Evolutionary conservation across 805 yeast species (phyloP).

Genomic region (Zygosaccharomyces lentus): DNA sequence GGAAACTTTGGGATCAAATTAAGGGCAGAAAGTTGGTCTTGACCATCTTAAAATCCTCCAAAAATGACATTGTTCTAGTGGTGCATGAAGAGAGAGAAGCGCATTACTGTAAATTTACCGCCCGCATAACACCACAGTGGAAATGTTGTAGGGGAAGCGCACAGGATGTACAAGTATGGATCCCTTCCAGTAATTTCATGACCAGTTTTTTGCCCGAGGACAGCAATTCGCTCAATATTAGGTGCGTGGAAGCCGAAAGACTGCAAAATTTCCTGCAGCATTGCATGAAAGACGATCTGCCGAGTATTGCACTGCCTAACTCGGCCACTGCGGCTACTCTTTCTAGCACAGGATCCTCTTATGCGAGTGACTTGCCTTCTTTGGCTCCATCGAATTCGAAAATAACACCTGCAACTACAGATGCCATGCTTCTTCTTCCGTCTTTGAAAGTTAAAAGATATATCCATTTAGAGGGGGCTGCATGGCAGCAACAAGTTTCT

Average conservation of each 20-base stretch:
- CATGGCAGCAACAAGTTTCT: slow-evolving; percentile 22
- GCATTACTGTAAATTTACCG: slow-evolving; percentile 14
- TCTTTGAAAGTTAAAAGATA: slow-evolving; percentile 26
- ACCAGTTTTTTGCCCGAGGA: slow-evolving; percentile 12
- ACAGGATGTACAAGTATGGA: slow-evolving; percentile 29
- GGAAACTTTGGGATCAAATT: slow-evolving; percentile 23
- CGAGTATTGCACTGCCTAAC: slow-evolving; percentile 16
- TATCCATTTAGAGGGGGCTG: slow-evolving; percentile 11
- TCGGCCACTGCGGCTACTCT: slow-evolving; percentile 28
- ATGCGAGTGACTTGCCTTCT: slow-evolving; percentile 15
- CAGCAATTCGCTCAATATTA: slow-evolving; percentile 19
- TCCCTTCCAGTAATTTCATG: slow-evolving; percentile 18
- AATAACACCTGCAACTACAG: not conserved
- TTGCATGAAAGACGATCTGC: slow-evolving; percentile 18
- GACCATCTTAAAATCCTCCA: slow-evolving; percentile 6
- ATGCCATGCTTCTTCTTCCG: slow-evolving; percentile 20
- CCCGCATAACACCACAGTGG: slow-evolving; percentile 21
- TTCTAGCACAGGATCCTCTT: slow-evolving; percentile 25
- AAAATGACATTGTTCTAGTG: slow-evolving; percentile 13
- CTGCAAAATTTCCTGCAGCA: slow-evolving; percentile 21
- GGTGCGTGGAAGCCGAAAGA: slow-evolving; percentile 22
- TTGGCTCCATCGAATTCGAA: slow-evolving; percentile 10
- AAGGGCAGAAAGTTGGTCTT: slow-evolving; percentile 11
- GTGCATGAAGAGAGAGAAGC: slow-evolving; percentile 11
- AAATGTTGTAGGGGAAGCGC: slow-evolving; percentile 28